Percentiles rank a stretch among this genome's conserved stretches.
These are phyloP conservation scores for Fusarium siculi DNA, from an alignment of 2,329 filamentous ascomycete species.

Conservation along the genomic window DNA sequence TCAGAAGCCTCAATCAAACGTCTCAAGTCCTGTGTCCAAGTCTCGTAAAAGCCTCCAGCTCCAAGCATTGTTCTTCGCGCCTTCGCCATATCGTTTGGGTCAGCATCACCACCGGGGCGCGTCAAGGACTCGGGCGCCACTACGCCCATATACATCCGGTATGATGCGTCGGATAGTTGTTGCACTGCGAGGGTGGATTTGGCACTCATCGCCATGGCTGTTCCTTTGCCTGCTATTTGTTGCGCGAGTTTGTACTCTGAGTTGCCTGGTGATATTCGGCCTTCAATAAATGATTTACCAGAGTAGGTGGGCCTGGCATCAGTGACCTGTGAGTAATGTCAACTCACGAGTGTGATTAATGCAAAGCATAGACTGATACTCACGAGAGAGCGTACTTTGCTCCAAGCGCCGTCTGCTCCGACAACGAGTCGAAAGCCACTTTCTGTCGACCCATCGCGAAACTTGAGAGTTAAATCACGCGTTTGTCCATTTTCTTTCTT, in stretches of 20 bases:
- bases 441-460: not conserved
- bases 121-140: not conserved
- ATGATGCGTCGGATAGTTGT: not conserved
- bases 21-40: not conserved
- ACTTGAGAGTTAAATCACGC: not conserved
- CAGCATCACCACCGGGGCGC: not conserved
- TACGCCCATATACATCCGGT: conserved; percentile 1
- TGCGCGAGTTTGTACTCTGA: not conserved
- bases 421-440: conserved; percentile 3
- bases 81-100: not conserved
- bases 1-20: not conserved
- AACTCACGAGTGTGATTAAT: fast-evolving
- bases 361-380: fast-evolving
- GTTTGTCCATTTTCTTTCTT: fast-evolving
- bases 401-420: conserved; percentile 9
- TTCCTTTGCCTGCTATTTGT: not conserved
- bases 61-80: not conserved
- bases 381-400: not conserved
- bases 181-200: not conserved
- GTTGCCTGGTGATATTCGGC: not conserved
- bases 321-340: not conserved
- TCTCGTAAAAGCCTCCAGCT: not conserved
- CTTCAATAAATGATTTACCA: not conserved
- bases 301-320: not conserved
- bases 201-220: not conserved